Conservation (phyloP, 768 basidiomycete species). For the Tricholoma sp. region DNA sequence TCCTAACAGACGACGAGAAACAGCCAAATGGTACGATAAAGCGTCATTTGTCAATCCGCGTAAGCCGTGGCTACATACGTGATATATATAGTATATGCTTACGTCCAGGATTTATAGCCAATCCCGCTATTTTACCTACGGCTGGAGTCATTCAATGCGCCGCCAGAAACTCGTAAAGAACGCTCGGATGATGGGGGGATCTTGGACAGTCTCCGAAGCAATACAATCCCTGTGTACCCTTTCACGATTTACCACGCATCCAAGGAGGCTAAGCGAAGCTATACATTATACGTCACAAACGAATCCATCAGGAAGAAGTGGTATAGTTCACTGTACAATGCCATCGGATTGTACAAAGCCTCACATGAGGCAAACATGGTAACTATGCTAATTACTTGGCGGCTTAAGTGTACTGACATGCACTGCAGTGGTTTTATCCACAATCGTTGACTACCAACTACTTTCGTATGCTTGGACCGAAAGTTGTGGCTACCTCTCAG, state of each 20-base stretch:
- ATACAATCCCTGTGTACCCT: conserved; percentile 58
- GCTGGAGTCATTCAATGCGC: conserved; percentile 56
- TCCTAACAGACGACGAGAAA: conserved; percentile 60
- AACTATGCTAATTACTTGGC: conserved; percentile 10
- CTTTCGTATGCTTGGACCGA: conserved; percentile 47
- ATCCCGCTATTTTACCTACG: conserved; percentile 77
- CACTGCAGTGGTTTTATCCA: conserved; percentile 62
- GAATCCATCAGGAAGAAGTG: conserved; percentile 60
- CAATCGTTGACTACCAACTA: conserved; percentile 53
- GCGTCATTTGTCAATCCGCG: conserved; percentile 60
- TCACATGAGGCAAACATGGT: conserved; percentile 75
- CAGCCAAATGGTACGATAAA: conserved; percentile 40
- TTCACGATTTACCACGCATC: conserved; percentile 75
- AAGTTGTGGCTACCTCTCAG: conserved; percentile 22
- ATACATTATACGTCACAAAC: conserved; percentile 65
- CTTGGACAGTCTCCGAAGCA: conserved; percentile 49
- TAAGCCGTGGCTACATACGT: conserved; percentile 30
- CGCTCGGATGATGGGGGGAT: conserved; percentile 53
- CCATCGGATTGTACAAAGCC: conserved; percentile 58
- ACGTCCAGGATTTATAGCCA: conserved; percentile 42
- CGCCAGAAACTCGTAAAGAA: conserved; percentile 62
- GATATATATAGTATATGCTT: not conserved
- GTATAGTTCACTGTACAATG: conserved; percentile 54
- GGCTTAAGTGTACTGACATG: not conserved
- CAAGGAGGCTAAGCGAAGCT: conserved; percentile 49